Base-by-base conservation (phyloP, 2,329 filamentous ascomycete species). In the Aspergillus oerlinghausenensis region DNA sequence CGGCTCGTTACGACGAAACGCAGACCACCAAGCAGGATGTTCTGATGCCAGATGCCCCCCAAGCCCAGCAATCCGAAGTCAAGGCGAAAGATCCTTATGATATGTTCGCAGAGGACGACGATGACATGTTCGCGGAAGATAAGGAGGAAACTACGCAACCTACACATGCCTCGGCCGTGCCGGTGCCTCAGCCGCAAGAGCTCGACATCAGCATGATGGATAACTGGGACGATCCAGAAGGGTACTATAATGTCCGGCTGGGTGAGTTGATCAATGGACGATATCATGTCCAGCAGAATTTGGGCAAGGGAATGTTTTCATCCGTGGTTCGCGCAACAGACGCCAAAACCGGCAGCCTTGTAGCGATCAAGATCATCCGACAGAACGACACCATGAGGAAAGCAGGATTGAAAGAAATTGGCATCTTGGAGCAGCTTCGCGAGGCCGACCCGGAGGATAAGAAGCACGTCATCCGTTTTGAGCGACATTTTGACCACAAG, bases 311-410 rank as follows among this genome's bases (percentile, higher is more conserved):
- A 66, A 96, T 97, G 83, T 99, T 97, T 72, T 96, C 94, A 0
- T 92, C 91, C 8, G 94, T 99, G n/a, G 91, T 94, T 53, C 87
- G 91, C 62, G 94, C 94, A 23, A 82, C 85, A 60, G 92, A 97
- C 73, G 83, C 88, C 23, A 85, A 84, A 50, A 89, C 83, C 56
- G 87, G 87, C 67, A 84, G 84, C 65, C 73, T 89, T n/a, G 92
- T 97, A 32, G 94, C 94, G 25, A 89, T 99, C 81, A 99, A 99
- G 77, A 94, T 99, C 66, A 96, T 97, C 75, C 89, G 94, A 61
- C 95, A 95, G 74, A 97, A 99, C 67, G 92, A 96, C 69, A 89
- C 90, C 11, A 88, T 97, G 86, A 80, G 77, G 63, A 97, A 96
- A 74, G 92, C 92, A 49, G 94, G 92, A 21, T 87, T 92, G 73